Percentiles rank a stretch among this genome's conserved stretches.
Conservation (phyloP, 441 rosid genomes). For the Biscutella laevigata region DNA sequence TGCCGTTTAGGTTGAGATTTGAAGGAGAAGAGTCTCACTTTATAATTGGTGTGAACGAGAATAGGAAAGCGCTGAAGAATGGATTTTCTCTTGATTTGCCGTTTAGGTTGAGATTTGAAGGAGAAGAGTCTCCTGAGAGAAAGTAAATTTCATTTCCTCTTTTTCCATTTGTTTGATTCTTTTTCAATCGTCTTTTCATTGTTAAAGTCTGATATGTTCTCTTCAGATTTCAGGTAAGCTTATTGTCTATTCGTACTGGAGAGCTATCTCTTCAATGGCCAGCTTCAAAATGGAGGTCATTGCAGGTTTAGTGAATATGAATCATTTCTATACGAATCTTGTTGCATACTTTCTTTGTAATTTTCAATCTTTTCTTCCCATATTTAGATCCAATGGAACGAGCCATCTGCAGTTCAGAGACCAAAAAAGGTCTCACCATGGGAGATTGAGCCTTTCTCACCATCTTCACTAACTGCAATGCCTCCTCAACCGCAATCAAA, state of each 20-base stretch:
- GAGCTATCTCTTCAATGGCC: constrained; percentile 64
- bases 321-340: not conserved
- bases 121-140: constrained; percentile 89
- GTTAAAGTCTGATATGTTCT: not conserved
- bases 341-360: not conserved
- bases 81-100: constrained; percentile 68
- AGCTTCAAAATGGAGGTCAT: constrained; percentile 73
- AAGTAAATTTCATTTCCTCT: constrained; percentile 33
- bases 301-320: constrained; percentile 44
- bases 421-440: constrained; percentile 90
- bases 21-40: constrained; percentile 94
- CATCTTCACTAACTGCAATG: constrained; percentile 26
- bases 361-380: constrained; percentile 10
- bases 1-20: constrained; percentile 93
- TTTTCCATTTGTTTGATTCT: not conserved
- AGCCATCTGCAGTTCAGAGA: constrained; percentile 55
- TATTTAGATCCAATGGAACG: constrained; percentile 86
- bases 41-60: constrained; percentile 66
- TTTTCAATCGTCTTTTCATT: not conserved
- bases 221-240: constrained; percentile 73
- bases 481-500: constrained; percentile 41
- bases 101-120: constrained; percentile 96
- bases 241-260: constrained; percentile 62
- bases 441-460: constrained; percentile 70
- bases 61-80: constrained; percentile 47